These are phyloP conservation scores for Aspergillus oerlinghausenensis DNA, from an alignment of 2,329 filamentous ascomycete genomes.

Conservation along the genomic window DNA sequence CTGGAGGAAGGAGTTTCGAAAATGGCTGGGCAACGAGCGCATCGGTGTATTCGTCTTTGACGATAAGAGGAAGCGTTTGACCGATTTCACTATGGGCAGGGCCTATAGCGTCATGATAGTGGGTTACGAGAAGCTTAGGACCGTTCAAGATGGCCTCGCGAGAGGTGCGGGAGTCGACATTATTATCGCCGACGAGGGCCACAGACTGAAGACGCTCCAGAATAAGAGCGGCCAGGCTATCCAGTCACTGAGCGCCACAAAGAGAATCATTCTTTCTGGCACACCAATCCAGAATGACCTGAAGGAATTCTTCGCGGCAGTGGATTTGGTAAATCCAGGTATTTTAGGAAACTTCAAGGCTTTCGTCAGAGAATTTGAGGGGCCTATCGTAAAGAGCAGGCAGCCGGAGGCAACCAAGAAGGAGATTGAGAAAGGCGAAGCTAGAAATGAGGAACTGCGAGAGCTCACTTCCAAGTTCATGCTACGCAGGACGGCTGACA, in stretches of 20 bases:
- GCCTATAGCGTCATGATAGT: constrained; percentile 69
- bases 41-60: constrained; percentile 65
- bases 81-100: constrained; percentile 65
- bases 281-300: constrained; percentile 67
- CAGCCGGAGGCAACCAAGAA: constrained; percentile 59
- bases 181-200: constrained; percentile 66
- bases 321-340: constrained; percentile 66
- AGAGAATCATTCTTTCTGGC: constrained; percentile 60
- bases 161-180: constrained; percentile 63
- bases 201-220: constrained; percentile 63
- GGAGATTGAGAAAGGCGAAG: constrained; percentile 61
- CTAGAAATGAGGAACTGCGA: constrained; percentile 57
- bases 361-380: constrained; percentile 62
- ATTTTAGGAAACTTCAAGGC: constrained; percentile 57
- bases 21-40: constrained; percentile 68
- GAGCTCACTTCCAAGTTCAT: constrained; percentile 61
- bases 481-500: constrained; percentile 61
- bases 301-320: constrained; percentile 62
- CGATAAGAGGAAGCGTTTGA: constrained; percentile 56
- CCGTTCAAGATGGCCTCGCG: constrained; percentile 61
- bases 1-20: constrained; percentile 68
- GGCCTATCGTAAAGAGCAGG: constrained; percentile 58
- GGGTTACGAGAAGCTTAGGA: constrained; percentile 65
- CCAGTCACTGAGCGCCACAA: constrained; percentile 57
- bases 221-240: constrained; percentile 66